These are phyloP conservation scores for Podosphaera leucotricha DNA, from an alignment of 2,329 filamentous ascomycete genomes.

Conservation along the genomic window DNA sequence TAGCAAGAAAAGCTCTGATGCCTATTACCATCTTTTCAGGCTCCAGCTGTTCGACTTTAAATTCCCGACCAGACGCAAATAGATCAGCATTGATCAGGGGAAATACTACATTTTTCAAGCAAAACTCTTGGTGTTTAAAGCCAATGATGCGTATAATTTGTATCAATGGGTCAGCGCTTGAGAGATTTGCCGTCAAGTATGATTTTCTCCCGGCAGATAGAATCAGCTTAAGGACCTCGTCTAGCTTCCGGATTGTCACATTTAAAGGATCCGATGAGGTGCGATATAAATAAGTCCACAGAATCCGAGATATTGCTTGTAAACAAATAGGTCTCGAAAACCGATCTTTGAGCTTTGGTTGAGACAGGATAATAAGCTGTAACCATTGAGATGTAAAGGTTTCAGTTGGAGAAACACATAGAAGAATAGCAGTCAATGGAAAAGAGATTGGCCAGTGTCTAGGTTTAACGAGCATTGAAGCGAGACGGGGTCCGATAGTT, in stretches of 20 bases:
- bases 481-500: constrained; percentile 52
- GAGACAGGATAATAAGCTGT: constrained; percentile 51
- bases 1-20: constrained; percentile 76
- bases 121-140: constrained; percentile 80
- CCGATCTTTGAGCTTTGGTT: constrained; percentile 66
- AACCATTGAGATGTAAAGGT: constrained; percentile 73
- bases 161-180: constrained; percentile 73
- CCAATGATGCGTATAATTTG: constrained; percentile 89
- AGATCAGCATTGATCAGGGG: constrained; percentile 80
- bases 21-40: constrained; percentile 95
- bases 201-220: constrained; percentile 61
- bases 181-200: constrained; percentile 58
- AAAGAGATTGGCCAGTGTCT: constrained; percentile 82
- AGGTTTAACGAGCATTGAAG: constrained; percentile 72
- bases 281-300: constrained; percentile 89
- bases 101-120: constrained; percentile 82
- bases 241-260: constrained; percentile 51
- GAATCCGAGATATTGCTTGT: constrained; percentile 67
- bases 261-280: constrained; percentile 44
- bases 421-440: constrained; percentile 61
- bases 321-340: constrained; percentile 55
- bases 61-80: constrained; percentile 40
- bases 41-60: constrained; percentile 67
- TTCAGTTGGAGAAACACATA: constrained; percentile 74
- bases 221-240: constrained; percentile 70